Base-by-base conservation (phyloP, 352 stramenopile species). In the Phytophthora litchii region DNA sequence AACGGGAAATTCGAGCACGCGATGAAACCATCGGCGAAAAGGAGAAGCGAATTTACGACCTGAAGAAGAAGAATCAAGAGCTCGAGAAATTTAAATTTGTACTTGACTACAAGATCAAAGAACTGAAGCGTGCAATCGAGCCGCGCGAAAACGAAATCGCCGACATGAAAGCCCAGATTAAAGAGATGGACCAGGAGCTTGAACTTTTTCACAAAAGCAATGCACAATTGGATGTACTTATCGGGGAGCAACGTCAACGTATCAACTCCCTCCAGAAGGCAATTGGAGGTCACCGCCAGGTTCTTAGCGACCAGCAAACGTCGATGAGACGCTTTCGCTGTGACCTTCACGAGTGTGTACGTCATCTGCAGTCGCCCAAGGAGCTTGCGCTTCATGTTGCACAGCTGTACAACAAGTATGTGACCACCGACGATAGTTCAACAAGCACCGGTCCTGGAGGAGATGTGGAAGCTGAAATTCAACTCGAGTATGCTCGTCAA, bases 1-100 rank as follows among this genome's bases (percentile, higher is more conserved):
- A 98, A 68, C 96, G 97, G 36, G 94, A 98, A 64, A 98, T 98
- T 47, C 81, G 89, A 1, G 89, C 96, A 37, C 88, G 94, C 8
- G 94, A 98, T 56, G 94, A 98, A 62, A 98, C 94, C 9, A 98
- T 98, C 48, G 74, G 82, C 14, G 94, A 98, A 44, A 98, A 98
- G 67, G 94, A 98, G 53, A 97, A 97, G 48, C 83, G 91, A 51
- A 98, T 98, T 50, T 97, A 96, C 53, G 93, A 98, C 51, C 71
- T 98, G 1, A 97, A 97, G 53, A 97, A 97, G 75, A 98, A 98
- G 66, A 98, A 98, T 54, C 92, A 98, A 50, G 90, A 98, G 67
- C 81, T 98, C 13, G 94, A 98, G 40, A 98, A 98, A 64, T 98
- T 98, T 70, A 97, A 97, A 65, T 98, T 98, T 66, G 94, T 98